Evolutionary conservation across 768 basidiomycete species (phyloP), one percentile per base, ranked within the genome.

Genomic region (Leccinum obscurum): DNA sequence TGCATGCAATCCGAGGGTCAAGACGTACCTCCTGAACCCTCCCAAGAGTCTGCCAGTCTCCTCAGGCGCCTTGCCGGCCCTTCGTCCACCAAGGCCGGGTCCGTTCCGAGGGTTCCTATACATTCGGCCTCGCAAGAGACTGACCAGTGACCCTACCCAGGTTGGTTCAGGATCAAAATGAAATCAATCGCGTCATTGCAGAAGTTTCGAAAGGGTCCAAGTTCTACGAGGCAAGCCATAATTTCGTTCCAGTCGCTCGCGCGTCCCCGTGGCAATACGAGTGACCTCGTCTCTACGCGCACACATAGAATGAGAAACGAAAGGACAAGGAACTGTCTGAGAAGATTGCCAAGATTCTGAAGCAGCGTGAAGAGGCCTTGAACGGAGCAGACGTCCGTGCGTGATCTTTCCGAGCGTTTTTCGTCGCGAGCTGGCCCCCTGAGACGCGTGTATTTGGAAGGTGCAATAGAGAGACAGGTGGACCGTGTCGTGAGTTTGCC

Each of bases 161-260:
- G 56, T 81, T 92, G 60, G 82, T 88, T 8, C 84, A 84, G 62
- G 90, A 92, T 66, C 90, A 93, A 68, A 81, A 84, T 34, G 93
- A 93, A 69, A 90, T 96, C 50, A 95, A 95, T 66, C 85, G 84
- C 17, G 83, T 94, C 57, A 97, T 96, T 55, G 90, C 92, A 1
- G 92, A 96, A 55, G 93, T 86, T 17, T 94, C 92, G 7, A 94
- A 92, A 70, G 95, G 95, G 4, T 95, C 93, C 28, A 94, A 93
- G 75, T 98, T 90, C 74, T 95, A 92, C 71, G 86, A 93, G 78
- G 89, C 84, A 70, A 68, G 79, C 63, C 34, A 54, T 52, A 13
- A 20, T 41, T 28, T n/a, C 13, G 20, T 30, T 51, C 22, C 50
- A 28, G 55, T 41, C 30, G n/a, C 52, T 44, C 15, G 26, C n/a